phyloP scores from a whole-genome alignment of 805 yeast genomes.

The Yarrowia alimentaria region DNA sequence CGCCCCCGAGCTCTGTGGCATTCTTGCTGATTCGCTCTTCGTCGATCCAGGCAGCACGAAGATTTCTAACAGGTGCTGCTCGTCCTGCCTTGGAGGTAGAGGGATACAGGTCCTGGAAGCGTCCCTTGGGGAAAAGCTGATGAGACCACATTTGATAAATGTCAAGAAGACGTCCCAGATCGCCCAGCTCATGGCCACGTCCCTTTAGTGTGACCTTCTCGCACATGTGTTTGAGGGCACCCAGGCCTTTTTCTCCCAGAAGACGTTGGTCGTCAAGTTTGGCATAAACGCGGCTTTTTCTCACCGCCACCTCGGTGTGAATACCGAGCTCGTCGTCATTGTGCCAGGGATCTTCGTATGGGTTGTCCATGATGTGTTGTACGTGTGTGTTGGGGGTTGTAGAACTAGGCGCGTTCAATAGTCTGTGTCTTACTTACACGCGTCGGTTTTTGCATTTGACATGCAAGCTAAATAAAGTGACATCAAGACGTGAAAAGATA shows the following conservation, averaged over 20 bases:
- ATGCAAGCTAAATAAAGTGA: too few relatives aligned
- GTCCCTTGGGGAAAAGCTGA: conserved; percentile 72
- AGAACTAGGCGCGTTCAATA: conserved; percentile 5
- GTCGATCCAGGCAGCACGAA: conserved; percentile 7
- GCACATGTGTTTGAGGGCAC: conserved; percentile 48
- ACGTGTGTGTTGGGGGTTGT: neutral
- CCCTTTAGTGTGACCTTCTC: conserved; percentile 41
- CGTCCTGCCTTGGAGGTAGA: conserved; percentile 44
- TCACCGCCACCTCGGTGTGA: conserved; percentile 36
- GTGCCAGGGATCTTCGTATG: conserved; percentile 16
- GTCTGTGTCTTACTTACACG: neutral
- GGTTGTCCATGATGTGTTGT: conserved; percentile 11
- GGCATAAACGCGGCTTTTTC: conserved; percentile 40
- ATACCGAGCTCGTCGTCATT: conserved; percentile 24
- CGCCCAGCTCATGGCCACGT: conserved; percentile 49
- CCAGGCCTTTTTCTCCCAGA: conserved; percentile 50
- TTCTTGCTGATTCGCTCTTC: neutral
- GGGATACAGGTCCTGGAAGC: conserved; percentile 64
- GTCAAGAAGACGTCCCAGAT: conserved; percentile 50
- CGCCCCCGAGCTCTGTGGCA: neutral
- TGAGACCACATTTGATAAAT: conserved; percentile 77
- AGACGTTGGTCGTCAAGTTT: conserved; percentile 55
- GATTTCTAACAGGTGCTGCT: neutral
- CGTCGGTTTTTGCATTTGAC: neutral
- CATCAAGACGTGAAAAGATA: neutral